phyloP scores from a whole-genome alignment of 2,329 filamentous ascomycete genomes.

The Scedosporium boydii region DNA sequence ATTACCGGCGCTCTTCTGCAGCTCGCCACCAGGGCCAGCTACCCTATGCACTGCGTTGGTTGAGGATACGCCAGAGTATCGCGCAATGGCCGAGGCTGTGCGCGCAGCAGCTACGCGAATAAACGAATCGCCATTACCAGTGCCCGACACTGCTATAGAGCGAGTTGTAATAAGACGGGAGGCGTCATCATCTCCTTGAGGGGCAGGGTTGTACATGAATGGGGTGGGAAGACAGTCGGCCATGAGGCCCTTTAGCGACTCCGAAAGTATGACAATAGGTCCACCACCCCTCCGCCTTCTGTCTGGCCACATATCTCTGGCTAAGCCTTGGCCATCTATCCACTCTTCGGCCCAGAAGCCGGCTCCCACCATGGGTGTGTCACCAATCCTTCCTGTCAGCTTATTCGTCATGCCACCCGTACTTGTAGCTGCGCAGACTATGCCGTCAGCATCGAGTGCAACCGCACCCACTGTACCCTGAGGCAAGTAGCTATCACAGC shows the following conservation, averaged over 20 bases:
- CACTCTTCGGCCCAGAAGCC: slow-evolving; percentile 90
- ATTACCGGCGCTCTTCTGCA: slow-evolving; percentile 64
- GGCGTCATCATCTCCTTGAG: neutral
- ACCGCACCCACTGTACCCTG: slow-evolving; percentile 82
- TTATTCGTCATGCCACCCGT: slow-evolving; percentile 84
- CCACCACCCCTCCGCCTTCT: neutral
- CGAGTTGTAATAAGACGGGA: slow-evolving; percentile 23
- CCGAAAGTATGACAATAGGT: slow-evolving; percentile 25
- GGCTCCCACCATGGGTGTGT: slow-evolving; percentile 74
- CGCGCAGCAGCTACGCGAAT: slow-evolving; percentile 61
- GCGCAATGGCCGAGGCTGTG: slow-evolving; percentile 63
- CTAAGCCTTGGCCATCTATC: slow-evolving; percentile 38
- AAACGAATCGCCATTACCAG: slow-evolving; percentile 85
- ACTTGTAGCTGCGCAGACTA: slow-evolving; percentile 58
- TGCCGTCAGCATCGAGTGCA: slow-evolving; percentile 66
- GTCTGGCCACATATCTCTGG: slow-evolving; percentile 6
- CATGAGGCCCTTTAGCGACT: slow-evolving; percentile 36
- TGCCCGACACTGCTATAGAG: slow-evolving; percentile 58
- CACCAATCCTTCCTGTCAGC: slow-evolving; percentile 72
- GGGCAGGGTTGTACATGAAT: slow-evolving; percentile 25
- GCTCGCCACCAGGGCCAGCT: slow-evolving; percentile 60
- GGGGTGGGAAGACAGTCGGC: slow-evolving; percentile 51
- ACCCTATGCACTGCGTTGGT: slow-evolving; percentile 52
- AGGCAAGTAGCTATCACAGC: slow-evolving; percentile 57
- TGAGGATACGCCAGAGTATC: slow-evolving; percentile 47